Base-by-base conservation (phyloP, 805 yeast genomes). In the Kregervanrija delftensis region DNA sequence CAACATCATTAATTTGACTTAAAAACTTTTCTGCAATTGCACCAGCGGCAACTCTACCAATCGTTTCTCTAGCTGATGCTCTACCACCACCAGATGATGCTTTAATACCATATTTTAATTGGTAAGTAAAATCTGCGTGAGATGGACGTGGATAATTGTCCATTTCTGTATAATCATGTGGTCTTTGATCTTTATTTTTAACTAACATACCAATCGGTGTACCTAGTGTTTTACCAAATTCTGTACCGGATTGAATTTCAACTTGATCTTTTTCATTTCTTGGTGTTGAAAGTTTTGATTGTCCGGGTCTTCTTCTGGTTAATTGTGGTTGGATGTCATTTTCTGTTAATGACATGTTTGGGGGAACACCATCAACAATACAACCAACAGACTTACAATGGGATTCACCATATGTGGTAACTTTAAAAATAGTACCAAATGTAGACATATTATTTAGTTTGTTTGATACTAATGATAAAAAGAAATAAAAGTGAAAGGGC, bases 31-130 rank as follows among this genome's bases (percentile, higher is more conserved):
- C 99, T 41, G 99, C 99, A 65, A 93, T 81, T 42, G 96, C 98
- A 60, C 97, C 97, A 8, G 97, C 98, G 40, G 98, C 98, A 43
- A 93, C 99, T 66, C 99, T 80, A 46, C 99, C 99, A 57, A 93
- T 93, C 37, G 99, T 93, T 69, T 93, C 99, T 66, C 99, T 81
- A 8, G 99, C 99, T 38, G 91, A 81, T 11, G 97, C 85, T 63
- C 99, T 80, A 50, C 99, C 99, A 60, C 99, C 99, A 42, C 99
- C 99, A 33, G 95, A 83, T 5, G 95, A 79, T 4, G 97, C 95
- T 69, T 93, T 93, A 55, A 81, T 75, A 37, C 96, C 96, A 68
- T 93, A 93, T 67, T 93, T 93, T 52, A 77, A 73, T 60, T 86
- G 72, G 68, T 93, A 93, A 16, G 99, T 93, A 75, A 74, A 89